Evolutionary conservation across 352 stramenopile species (phyloP), one percentile per base, ranked within the genome.

Genomic region (Phytophthora chlamydospora): DNA sequence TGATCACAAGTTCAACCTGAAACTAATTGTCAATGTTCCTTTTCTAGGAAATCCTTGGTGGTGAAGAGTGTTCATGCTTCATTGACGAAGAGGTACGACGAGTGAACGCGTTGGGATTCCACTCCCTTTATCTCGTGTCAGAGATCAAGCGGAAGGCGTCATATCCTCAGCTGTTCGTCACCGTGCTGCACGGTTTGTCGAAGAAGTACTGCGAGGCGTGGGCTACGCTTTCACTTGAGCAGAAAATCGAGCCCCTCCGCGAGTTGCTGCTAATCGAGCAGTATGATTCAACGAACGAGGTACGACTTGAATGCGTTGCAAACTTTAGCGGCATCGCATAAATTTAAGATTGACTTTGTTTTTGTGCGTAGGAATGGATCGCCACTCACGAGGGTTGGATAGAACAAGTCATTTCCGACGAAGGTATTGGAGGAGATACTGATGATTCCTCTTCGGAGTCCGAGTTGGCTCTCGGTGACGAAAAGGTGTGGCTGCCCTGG

Each of bases 401-500:
- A 6, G 80, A 93, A 55, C 80, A 92, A 45, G 59, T 83, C 10
- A 92, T 95, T 43, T 56, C 56, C 1, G 62, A 79, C 40, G 81
- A 85, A 60, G 71, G 54, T 19, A 29, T 80, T 36, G 58, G 55
- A 33, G 78, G 77, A 50, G 72, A 85, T 19, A 61, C 60, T 1
- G 73, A 78, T 38, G 67, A 74, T 41, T 72, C 68, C 4, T 73
- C 70, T 0, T 85, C 74, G 0, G 74, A 85, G 33, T 68, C 67
- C 19, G 78, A 85, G 19, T 61, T 77, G 41, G 47, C 55, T 35
- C 51, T 83, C 4, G 61, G 65, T n/a, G 79, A 88, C 16, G 84
- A 93, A 43, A 90, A 92, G 33, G 78, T 96, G 11, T 95, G 84
- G 84, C 72, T 96, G 1, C 85, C 88, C 13, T 96, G 85, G 85